Conservation (phyloP, 257 asterid genomes). For the Anisodus tanguticus region DNA sequence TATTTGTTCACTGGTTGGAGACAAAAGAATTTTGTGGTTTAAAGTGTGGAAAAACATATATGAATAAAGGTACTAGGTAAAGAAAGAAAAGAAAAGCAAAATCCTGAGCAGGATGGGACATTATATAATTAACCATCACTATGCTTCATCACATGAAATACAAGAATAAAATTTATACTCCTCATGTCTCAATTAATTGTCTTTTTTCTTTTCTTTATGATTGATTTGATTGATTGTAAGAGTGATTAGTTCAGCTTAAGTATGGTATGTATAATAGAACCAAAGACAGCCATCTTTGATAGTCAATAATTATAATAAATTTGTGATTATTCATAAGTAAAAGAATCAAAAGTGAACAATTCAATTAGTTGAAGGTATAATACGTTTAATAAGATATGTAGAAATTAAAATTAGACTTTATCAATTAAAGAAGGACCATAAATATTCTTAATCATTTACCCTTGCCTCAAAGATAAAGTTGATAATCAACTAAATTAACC, state of each 20-base stretch:
- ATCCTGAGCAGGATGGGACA: background rate
- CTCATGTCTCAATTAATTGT: background rate
- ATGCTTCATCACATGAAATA: background rate
- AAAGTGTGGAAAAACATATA: background rate
- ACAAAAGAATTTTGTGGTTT: background rate
- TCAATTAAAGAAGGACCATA: background rate
- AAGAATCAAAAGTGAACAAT: background rate
- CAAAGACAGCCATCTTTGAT: background rate
- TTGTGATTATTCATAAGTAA: background rate
- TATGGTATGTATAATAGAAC: background rate
- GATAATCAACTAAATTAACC: background rate
- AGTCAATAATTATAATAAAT: too few species aligned
- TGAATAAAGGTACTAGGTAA: background rate
- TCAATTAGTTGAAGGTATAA: background rate
- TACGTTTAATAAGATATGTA: background rate
- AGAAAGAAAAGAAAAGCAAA: background rate
- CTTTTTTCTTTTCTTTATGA: background rate
- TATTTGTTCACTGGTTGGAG: slow-evolving; percentile 22
- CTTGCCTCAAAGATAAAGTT: too few species aligned
- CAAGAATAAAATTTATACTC: background rate
- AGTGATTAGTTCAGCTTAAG: background rate
- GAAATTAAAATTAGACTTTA: background rate
- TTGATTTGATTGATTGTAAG: background rate
- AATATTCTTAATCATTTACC: too few species aligned
- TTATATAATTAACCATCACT: background rate